Percentiles rank a stretch among this genome's conserved stretches.
These are phyloP conservation scores for Clarireedia homoeocarpa DNA, from an alignment of 2,329 filamentous ascomycete genomes.

Conservation along the genomic window DNA sequence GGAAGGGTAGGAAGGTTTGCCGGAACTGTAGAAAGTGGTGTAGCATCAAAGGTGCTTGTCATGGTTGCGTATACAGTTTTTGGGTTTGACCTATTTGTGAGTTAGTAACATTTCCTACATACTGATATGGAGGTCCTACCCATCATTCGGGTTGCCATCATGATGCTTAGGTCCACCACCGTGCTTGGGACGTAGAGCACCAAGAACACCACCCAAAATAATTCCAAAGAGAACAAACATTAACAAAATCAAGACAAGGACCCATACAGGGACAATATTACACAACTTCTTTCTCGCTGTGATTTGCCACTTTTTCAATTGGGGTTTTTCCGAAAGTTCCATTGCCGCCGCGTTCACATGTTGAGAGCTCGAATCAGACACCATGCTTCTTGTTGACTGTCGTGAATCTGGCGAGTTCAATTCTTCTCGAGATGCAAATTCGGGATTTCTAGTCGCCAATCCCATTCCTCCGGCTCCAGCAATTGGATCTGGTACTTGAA, in stretches of 20 bases:
- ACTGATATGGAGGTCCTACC: slow-evolving; percentile 17
- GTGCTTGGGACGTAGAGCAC: slow-evolving; percentile 20
- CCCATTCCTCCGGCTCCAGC: slow-evolving; percentile 53
- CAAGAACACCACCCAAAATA: slow-evolving; percentile 40
- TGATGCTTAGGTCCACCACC: slow-evolving; percentile 1
- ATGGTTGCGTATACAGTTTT: slow-evolving; percentile 18
- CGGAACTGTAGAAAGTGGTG: slow-evolving; percentile 43
- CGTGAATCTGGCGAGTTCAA: slow-evolving; percentile 42
- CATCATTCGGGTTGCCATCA: neutral
- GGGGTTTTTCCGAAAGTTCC: slow-evolving; percentile 39
- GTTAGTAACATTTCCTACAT: neutral
- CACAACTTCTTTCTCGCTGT: slow-evolving; percentile 48
- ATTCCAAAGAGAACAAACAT: slow-evolving; percentile 50
- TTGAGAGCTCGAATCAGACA: slow-evolving; percentile 44
- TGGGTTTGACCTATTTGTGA: neutral
- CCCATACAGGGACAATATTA: slow-evolving; percentile 55
- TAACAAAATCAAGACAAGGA: slow-evolving; percentile 44
- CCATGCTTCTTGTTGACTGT: slow-evolving; percentile 44
- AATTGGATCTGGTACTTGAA: slow-evolving; percentile 14
- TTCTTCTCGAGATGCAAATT: slow-evolving; percentile 52
- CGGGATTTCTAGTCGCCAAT: slow-evolving; percentile 52
- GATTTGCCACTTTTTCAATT: slow-evolving; percentile 43
- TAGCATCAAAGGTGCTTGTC: slow-evolving; percentile 40
- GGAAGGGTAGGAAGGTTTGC: slow-evolving; percentile 44
- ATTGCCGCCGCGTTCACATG: slow-evolving; percentile 45